A percentile compares a stretch with the other conserved stretches of the same genome.
These are phyloP conservation scores for Diaporthe eres DNA, from an alignment of 2,329 filamentous ascomycete species.

Conservation along the genomic window DNA sequence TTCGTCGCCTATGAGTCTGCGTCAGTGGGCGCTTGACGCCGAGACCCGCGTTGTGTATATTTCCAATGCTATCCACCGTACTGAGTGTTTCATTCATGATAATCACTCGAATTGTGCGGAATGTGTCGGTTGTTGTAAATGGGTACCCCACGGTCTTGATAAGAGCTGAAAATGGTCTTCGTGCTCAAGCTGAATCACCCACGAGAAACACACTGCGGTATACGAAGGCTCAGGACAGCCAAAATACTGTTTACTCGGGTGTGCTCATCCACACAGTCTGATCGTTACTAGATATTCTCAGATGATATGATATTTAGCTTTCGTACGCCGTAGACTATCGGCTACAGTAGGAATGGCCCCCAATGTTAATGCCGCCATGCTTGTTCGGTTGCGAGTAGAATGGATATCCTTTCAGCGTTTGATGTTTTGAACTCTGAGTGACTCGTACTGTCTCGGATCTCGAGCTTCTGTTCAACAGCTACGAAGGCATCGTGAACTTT, in stretches of 20 bases:
- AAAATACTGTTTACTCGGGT: neutral
- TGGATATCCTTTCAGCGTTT: neutral
- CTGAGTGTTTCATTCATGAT: neutral
- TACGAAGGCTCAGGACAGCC: too few species aligned
- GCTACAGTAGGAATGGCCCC: neutral
- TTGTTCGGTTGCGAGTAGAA: neutral
- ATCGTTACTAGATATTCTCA: too few species aligned
- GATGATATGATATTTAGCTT: too few species aligned
- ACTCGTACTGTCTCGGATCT: conserved; percentile 8
- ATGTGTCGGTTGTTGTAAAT: neutral
- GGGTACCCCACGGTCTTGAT: too few species aligned
- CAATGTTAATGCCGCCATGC: neutral
- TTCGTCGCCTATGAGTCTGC: neutral
- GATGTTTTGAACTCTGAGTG: neutral
- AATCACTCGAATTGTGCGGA: neutral
- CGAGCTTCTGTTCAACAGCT: neutral
- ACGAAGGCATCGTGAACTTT: neutral
- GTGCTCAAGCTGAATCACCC: too few species aligned
- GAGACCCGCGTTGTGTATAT: neutral
- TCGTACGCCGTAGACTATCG: neutral
- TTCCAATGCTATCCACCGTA: neutral
- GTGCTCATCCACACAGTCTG: neutral
- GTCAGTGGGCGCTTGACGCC: too few species aligned
- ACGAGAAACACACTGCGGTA: neutral
- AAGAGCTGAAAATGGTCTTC: neutral